Evolutionary conservation across 2,329 filamentous ascomycete species (phyloP).

Genomic region (Myriosclerotinia duriaeana): DNA sequence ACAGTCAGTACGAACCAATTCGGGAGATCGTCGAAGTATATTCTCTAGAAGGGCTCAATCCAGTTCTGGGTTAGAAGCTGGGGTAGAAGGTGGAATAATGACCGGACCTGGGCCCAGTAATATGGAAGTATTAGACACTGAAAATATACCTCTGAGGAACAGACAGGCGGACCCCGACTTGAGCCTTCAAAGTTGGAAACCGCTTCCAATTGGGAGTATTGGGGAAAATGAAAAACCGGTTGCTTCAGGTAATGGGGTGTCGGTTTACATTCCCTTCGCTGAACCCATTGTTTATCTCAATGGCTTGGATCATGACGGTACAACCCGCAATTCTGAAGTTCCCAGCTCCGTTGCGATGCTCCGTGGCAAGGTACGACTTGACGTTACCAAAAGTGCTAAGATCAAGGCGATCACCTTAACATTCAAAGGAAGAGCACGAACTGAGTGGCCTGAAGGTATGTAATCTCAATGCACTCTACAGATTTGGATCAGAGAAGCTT

Average conservation of each 20-base stretch:
- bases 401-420: conserved; percentile 88
- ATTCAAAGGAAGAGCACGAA: conserved; percentile 79
- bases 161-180: conserved; percentile 19
- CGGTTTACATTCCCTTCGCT: conserved; percentile 70
- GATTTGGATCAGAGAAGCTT: neutral
- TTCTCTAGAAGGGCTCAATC: conserved; percentile 32
- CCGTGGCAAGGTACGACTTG: conserved; percentile 77
- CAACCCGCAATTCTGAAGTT: conserved; percentile 32
- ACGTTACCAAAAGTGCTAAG: conserved; percentile 85
- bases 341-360: conserved; percentile 67
- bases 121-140: conserved; percentile 11
- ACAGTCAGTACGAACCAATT: conserved; percentile 29
- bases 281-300: conserved; percentile 80
- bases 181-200: conserved; percentile 1
- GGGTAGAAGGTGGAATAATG: conserved; percentile 28
- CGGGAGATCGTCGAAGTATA: conserved; percentile 31
- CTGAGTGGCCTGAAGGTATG: conserved; percentile 93
- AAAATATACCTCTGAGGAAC: conserved; percentile 1
- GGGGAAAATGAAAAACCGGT: conserved; percentile 61
- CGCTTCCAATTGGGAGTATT: conserved; percentile 7
- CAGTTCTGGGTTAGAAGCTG: conserved; percentile 16
- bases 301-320: conserved; percentile 64
- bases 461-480: conserved; percentile 30
- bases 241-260: conserved; percentile 74
- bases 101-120: conserved; percentile 27